These are phyloP conservation scores for Exophiala mesophila DNA, from an alignment of 2,329 filamentous ascomycete genomes.

Conservation along the genomic window DNA sequence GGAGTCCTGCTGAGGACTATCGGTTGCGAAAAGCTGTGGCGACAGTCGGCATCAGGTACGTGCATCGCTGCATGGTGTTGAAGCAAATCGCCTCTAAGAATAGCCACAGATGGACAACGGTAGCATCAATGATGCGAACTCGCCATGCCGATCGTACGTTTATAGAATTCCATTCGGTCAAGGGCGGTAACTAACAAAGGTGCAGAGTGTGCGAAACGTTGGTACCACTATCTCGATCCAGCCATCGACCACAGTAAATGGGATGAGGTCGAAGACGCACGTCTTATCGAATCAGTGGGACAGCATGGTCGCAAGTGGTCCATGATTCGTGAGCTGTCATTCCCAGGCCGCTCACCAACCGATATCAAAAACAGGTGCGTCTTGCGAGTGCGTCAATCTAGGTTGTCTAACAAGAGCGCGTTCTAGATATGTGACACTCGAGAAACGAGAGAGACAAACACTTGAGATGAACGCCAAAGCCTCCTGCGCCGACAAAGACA, in stretches of 20 bases:
- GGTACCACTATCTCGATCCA: constrained; percentile 43
- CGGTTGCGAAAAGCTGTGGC: constrained; percentile 33
- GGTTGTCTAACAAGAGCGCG: no score
- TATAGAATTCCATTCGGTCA: neutral
- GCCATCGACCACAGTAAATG: constrained; percentile 38
- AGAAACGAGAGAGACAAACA: neutral
- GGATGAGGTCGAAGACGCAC: constrained; percentile 33
- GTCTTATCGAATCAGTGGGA: constrained; percentile 32
- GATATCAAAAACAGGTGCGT: constrained; percentile 37
- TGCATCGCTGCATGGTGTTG: neutral
- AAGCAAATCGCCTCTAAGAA: constrained; percentile 1
- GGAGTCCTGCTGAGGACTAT: constrained; percentile 36
- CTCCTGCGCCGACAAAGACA: no score
- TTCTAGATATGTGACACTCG: neutral
- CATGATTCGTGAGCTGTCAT: constrained; percentile 33
- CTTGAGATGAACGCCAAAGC: neutral
- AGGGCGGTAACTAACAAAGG: neutral
- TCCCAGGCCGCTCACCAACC: constrained; percentile 36
- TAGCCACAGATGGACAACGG: constrained; percentile 38
- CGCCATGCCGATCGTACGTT: constrained; percentile 39
- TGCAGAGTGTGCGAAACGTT: constrained; percentile 45
- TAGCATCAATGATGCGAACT: constrained; percentile 36
- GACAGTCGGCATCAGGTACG: constrained; percentile 35
- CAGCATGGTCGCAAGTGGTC: constrained; percentile 36
- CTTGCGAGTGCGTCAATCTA: no score